Base-by-base conservation (phyloP, 257 asterid genomes). In the Solanum rostratum region DNA sequence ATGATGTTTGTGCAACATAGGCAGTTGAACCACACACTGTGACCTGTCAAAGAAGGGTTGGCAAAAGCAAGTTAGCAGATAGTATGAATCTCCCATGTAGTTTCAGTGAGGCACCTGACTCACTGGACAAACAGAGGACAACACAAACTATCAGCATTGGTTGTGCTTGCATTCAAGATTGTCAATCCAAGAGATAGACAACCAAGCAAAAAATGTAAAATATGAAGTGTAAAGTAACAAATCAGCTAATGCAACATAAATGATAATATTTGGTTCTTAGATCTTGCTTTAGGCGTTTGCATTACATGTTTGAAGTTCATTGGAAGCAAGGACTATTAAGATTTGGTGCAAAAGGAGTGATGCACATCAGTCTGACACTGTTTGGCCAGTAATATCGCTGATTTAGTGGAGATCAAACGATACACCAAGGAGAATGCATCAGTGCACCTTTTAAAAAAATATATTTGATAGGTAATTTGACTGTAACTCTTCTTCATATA, bases 11-110 rank as follows among this genome's bases (percentile, higher is more conserved):
- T 16, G 99, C 97, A 85, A 97, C 99, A 70, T 94, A 97, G 33
- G 99, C 99, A 19, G 99, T 95, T 71, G 90, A 93, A 22, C 99
- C 99, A 81, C 96, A 97, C 46, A 97, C 94, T 88, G 91, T 91
- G 33, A 93, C 83, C 99, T 96, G 90, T 82, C 39, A 29, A 81
- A 53, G 84, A 33, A 45, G 70, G 65, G 71, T 29, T 16, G 29
- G 46, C 62, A 18, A 50, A 15, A 50, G 65, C 33, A 86, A 39
- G 53, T 66, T 33, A 78, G 41, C 55, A 24, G 41, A 60, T 60
- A 33, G 82, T 76, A 49, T 18, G 82, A 76, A 46, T 53, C 24
- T 24, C 43, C 60, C 41, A 16, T 14, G 0, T 73, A 73, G 18
- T 22, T 73, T 16, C 41, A 4, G 81, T 45, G 59, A 73, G 57